phyloP scores from a whole-genome alignment of 2,329 filamentous ascomycete species.

The Pseudocercospora pini-densiflorae region DNA sequence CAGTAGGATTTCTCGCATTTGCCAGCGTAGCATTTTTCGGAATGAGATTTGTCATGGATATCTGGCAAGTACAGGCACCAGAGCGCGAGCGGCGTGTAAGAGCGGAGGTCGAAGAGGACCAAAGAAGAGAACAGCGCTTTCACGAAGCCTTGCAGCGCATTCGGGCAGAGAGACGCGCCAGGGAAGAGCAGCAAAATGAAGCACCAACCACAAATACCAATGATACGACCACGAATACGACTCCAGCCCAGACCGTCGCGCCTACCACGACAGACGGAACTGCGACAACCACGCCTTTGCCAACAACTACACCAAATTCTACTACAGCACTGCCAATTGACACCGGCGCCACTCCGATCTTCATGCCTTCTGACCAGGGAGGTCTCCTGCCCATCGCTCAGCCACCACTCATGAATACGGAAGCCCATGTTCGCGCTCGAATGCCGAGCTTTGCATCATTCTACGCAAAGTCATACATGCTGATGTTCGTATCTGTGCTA shows the following conservation, averaged over 20 bases:
- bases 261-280: background rate
- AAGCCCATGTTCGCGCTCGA: conserved; percentile 26
- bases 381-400: conserved; percentile 36
- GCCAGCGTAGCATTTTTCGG: conserved; percentile 66
- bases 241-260: background rate
- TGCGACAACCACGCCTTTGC: conserved; percentile 9
- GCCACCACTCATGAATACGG: conserved; percentile 17
- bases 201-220: conserved; percentile 5
- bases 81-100: conserved; percentile 51
- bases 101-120: conserved; percentile 46
- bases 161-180: conserved; percentile 27
- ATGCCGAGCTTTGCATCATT: conserved; percentile 56
- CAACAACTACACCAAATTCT: conserved; percentile 34
- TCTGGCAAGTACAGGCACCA: conserved; percentile 67
- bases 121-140: conserved; percentile 30
- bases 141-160: conserved; percentile 30
- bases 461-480: conserved; percentile 66
- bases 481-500: conserved; percentile 58
- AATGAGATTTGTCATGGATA: conserved; percentile 68
- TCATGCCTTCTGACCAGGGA: conserved; percentile 65
- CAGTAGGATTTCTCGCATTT: conserved; percentile 62
- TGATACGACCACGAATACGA: conserved; percentile 14
- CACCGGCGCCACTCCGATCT: conserved; percentile 57
- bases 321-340: conserved; percentile 47
- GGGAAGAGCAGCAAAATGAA: conserved; percentile 12